Conservation (phyloP, 345 rosid species). For the Eucalyptus virginea region DNA sequence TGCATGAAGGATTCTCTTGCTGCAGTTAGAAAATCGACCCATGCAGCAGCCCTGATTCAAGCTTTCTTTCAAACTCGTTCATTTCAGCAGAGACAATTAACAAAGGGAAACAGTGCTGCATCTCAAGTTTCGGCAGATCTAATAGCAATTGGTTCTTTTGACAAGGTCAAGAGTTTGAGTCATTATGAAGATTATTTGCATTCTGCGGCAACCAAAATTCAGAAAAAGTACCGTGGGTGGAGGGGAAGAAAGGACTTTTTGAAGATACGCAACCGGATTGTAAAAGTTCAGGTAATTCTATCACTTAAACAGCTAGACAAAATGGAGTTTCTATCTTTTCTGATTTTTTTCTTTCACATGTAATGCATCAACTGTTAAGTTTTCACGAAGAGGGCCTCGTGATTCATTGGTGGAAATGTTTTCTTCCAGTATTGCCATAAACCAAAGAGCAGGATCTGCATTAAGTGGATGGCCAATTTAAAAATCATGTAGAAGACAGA, state of each 20-base stretch:
- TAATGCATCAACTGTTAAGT: neutral
- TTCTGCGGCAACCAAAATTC: slow-evolving; percentile 48
- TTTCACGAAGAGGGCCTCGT: neutral
- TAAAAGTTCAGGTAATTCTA: slow-evolving; percentile 46
- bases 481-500: neutral
- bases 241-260: slow-evolving; percentile 49
- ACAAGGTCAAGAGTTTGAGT: slow-evolving; percentile 14
- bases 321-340: neutral
- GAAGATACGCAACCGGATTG: slow-evolving; percentile 37
- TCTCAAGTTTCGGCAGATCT: slow-evolving; percentile 27
- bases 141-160: slow-evolving; percentile 31
- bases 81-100: slow-evolving; percentile 24
- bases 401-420: neutral
- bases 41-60: slow-evolving; percentile 56
- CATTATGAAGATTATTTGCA: slow-evolving; percentile 54
- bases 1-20: slow-evolving; percentile 50
- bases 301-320: neutral
- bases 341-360: neutral
- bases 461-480: neutral
- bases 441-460: neutral
- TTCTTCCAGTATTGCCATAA: neutral
- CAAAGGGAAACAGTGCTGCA: slow-evolving; percentile 1
- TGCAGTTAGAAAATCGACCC: slow-evolving; percentile 50
- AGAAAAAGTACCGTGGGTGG: slow-evolving; percentile 59
- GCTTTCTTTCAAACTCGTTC: slow-evolving; percentile 29